Evolutionary conservation across 108 stramenopile genomes (phyloP).

Genomic region (Epipyxis sp.): DNA sequence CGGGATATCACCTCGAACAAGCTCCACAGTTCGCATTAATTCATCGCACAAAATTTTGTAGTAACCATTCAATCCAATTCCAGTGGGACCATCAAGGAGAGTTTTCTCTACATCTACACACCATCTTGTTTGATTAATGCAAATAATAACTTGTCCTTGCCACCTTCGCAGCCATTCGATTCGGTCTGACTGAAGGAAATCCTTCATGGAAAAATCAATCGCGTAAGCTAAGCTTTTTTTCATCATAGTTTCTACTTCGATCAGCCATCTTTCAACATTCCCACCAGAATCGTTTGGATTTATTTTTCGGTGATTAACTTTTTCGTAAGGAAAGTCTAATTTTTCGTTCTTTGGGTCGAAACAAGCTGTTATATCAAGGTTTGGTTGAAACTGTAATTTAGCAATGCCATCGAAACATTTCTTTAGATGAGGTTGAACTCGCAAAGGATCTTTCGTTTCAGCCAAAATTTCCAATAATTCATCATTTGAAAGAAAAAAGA

Average conservation of each 20-base stretch:
- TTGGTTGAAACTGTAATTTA: conserved; percentile 56
- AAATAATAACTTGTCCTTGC: conserved; percentile 61
- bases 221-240: conserved; percentile 45
- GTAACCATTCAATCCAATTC: conserved; percentile 6
- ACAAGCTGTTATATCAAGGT: conserved; percentile 62
- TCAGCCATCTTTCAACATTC: conserved; percentile 68
- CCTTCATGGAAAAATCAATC: conserved; percentile 50
- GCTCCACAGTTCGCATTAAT: conserved; percentile 54
- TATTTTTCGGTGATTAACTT: conserved; percentile 53
- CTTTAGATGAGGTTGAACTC: conserved; percentile 68
- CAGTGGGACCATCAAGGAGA: conserved; percentile 19
- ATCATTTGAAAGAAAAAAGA: conserved; percentile 61
- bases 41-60: conserved; percentile 23
- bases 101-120: conserved; percentile 49
- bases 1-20: conserved; percentile 63
- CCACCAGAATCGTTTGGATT: conserved; percentile 66
- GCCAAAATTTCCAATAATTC: conserved; percentile 65
- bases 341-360: conserved; percentile 60
- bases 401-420: conserved; percentile 70
- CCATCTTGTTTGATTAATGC: conserved; percentile 54
- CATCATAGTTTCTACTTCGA: conserved; percentile 59
- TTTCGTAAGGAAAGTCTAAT: conserved; percentile 53
- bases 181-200: conserved; percentile 37
- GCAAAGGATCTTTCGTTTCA: conserved; percentile 66
- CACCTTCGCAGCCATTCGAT: conserved; percentile 54